Percentiles rank a stretch among this genome's conserved stretches.
Evolutionary conservation across 1,139 yeast genomes (phyloP).

Genomic region (Hemisphaericaspora subhashii): DNA sequence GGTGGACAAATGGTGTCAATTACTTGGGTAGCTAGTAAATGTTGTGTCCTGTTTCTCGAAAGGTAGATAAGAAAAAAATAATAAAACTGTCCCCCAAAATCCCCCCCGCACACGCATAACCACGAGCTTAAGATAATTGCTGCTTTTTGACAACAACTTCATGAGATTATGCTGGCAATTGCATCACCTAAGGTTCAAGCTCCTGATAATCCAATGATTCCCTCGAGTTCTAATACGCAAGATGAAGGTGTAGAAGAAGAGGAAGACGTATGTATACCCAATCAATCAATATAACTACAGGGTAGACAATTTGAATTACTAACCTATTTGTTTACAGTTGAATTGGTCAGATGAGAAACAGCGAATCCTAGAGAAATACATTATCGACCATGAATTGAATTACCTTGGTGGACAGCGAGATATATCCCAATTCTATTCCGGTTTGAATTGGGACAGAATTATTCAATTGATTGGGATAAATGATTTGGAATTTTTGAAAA

Average conservation of each 20-base stretch:
- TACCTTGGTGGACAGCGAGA: constrained; percentile 11
- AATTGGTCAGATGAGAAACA: constrained; percentile 24
- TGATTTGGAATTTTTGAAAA: constrained; percentile 20
- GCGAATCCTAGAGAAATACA: constrained; percentile 17
- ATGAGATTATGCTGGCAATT: too few species aligned
- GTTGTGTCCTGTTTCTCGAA: too few species aligned
- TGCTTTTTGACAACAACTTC: too few species aligned
- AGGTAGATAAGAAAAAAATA: neutral
- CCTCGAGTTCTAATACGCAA: neutral
- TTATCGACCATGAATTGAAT: constrained; percentile 12
- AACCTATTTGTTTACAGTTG: constrained; percentile 7
- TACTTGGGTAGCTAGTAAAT: neutral
- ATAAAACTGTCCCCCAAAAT: neutral
- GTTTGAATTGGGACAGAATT: constrained; percentile 21
- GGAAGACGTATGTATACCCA: neutral
- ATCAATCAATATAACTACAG: neutral
- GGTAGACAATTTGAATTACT: neutral
- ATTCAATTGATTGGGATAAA: constrained; percentile 15
- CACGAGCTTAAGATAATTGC: too few species aligned
- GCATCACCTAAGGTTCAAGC: neutral
- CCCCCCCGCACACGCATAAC: too few species aligned
- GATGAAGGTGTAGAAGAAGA: neutral
- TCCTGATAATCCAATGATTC: neutral
- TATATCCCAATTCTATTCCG: constrained; percentile 16
- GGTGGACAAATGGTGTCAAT: too few species aligned